These are phyloP conservation scores for Suhomyces yuchorum DNA, from an alignment of 1,139 yeast species.

Conservation along the genomic window DNA sequence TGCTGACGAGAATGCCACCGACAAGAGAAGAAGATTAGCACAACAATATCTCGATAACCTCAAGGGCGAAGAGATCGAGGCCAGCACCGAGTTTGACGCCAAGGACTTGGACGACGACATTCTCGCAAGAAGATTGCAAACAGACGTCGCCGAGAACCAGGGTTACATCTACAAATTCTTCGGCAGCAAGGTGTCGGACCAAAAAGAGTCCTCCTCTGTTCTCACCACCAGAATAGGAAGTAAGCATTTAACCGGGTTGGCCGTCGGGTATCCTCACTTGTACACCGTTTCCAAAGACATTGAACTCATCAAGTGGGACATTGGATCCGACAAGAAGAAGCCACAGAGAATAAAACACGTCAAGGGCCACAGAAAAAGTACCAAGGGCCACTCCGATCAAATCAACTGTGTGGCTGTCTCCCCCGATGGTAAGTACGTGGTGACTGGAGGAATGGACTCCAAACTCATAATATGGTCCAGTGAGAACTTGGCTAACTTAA, in stretches of 20 bases:
- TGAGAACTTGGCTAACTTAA: conserved; percentile 71
- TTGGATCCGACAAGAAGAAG: conserved; percentile 22
- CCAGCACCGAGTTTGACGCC: conserved; percentile 77
- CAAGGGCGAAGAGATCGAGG: conserved; percentile 55
- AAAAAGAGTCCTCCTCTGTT: conserved; percentile 38
- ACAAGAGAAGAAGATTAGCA: conserved; percentile 90
- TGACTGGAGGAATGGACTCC: conserved; percentile 87
- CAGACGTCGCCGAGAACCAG: conserved; percentile 86
- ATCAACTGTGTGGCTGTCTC: conserved; percentile 80
- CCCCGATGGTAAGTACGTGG: conserved; percentile 84
- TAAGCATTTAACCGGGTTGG: conserved; percentile 55
- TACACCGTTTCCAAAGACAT: conserved; percentile 86
- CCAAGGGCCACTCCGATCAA: conserved; percentile 73
- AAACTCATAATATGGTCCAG: conserved; percentile 84
- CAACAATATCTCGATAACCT: conserved; percentile 86
- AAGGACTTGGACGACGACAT: conserved; percentile 87
- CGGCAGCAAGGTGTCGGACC: conserved; percentile 49
- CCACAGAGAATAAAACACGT: conserved; percentile 66
- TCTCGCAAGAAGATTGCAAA: conserved; percentile 73
- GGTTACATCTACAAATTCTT: conserved; percentile 77
- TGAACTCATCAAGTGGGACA: conserved; percentile 76
- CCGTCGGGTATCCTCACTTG: conserved; percentile 58
- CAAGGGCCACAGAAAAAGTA: conserved; percentile 62
- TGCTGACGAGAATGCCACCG: conserved; percentile 81
- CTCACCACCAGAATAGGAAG: conserved; percentile 59